Evolutionary conservation across 2,329 filamentous ascomycete genomes (phyloP).

Genomic region (Diaporthe sp.): DNA sequence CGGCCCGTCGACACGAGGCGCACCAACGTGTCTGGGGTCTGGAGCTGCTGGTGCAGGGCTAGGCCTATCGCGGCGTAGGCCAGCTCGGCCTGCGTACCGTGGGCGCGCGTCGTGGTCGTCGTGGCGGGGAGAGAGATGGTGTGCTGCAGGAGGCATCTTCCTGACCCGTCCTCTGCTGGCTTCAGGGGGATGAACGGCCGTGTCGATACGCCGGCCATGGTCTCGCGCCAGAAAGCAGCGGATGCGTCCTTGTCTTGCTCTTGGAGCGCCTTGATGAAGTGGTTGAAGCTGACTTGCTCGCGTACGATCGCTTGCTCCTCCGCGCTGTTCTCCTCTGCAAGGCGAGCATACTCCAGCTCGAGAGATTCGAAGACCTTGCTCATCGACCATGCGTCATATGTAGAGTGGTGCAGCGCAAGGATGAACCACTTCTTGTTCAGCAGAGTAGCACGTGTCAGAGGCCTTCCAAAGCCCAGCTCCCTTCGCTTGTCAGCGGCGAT

Average conservation of each 20-base stretch:
- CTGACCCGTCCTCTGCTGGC: background rate
- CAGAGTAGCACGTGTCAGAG: background rate
- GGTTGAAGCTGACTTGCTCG: slow-evolving; percentile 6
- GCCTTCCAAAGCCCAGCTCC: background rate
- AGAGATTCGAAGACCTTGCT: slow-evolving; percentile 6
- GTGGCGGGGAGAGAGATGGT: background rate
- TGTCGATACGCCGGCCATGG: background rate
- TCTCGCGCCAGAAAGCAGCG: background rate
- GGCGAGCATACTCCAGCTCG: background rate
- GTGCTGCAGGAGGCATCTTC: slow-evolving; percentile 9
- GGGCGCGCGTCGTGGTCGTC: background rate
- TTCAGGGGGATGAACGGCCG: slow-evolving; percentile 1
- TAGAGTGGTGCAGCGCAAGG: background rate
- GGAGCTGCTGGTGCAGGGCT: slow-evolving; percentile 14
- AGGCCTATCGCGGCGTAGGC: slow-evolving; percentile 11
- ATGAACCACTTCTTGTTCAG: slow-evolving; percentile 4
- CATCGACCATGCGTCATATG: slow-evolving; percentile 15
- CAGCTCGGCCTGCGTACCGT: background rate
- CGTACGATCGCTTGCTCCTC: background rate
- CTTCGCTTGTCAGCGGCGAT: background rate
- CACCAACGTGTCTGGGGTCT: slow-evolving; percentile 10
- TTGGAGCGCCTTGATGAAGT: slow-evolving; percentile 1
- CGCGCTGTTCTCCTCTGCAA: background rate
- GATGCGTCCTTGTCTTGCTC: background rate
- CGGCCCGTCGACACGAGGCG: background rate